Evolutionary conservation across 2,329 filamentous ascomycete species (phyloP).

Genomic region (Hypoxylon sp.): DNA sequence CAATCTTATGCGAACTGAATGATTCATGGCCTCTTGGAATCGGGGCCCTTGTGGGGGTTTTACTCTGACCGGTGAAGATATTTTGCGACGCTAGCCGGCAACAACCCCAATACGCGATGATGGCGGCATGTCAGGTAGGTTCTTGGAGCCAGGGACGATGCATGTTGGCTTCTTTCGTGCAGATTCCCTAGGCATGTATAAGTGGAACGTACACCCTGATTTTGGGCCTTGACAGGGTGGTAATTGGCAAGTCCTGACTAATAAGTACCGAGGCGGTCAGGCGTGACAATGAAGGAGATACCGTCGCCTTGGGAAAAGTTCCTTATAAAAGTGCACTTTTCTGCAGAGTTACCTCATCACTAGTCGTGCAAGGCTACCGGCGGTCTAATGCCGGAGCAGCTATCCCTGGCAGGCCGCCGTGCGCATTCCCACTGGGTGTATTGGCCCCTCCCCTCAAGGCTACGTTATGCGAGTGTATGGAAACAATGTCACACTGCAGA

Average conservation of each 20-base stretch:
- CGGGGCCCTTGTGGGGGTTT: not conserved
- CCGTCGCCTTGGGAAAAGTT: slow-evolving; percentile 3
- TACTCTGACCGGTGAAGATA: not conserved
- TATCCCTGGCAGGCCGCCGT: slow-evolving; percentile 20
- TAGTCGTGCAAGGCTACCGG: not conserved
- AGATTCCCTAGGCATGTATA: too few relatives aligned
- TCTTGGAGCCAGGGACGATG: slow-evolving; percentile 1
- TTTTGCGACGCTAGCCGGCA: slow-evolving; percentile 4
- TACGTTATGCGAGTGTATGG: slow-evolving; percentile 10
- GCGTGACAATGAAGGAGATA: not conserved
- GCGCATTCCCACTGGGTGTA: slow-evolving; percentile 9
- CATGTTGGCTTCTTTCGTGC: slow-evolving; percentile 7
- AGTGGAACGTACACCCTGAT: slow-evolving; percentile 3
- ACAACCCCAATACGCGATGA: not conserved
- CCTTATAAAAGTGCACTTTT: slow-evolving; percentile 21
- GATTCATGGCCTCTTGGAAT: not conserved
- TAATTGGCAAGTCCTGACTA: slow-evolving; percentile 1
- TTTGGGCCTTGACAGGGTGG: not conserved
- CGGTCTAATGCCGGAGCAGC: slow-evolving; percentile 17
- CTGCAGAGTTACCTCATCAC: slow-evolving; percentile 6
- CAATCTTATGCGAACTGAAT: not conserved
- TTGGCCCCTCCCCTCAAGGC: slow-evolving; percentile 8
- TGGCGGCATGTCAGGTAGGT: not conserved
- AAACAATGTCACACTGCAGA: slow-evolving; percentile 34
- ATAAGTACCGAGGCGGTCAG: slow-evolving; percentile 11